A percentile compares a stretch with the other conserved stretches of the same genome.
phyloP scores from a whole-genome alignment of 1,284 basidiomycete genomes.

The Microbotryomycetes sp. region DNA sequence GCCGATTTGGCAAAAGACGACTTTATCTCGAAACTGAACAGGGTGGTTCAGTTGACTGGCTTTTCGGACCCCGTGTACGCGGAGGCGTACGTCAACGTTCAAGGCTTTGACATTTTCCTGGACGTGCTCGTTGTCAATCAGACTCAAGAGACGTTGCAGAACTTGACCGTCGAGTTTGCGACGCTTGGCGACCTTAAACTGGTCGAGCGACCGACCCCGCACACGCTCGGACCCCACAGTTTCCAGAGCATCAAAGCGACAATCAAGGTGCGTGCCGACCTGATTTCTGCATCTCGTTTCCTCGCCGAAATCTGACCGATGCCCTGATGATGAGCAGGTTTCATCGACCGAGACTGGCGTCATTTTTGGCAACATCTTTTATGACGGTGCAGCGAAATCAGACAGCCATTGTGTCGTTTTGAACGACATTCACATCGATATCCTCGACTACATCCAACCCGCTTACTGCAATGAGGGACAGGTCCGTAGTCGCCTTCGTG shows the following conservation, averaged over 20 bases:
- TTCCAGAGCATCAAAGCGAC: slow-evolving; percentile 99
- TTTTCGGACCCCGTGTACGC: slow-evolving; percentile 99
- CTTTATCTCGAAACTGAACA: slow-evolving; percentile 90
- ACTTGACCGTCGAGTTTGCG: slow-evolving; percentile 94
- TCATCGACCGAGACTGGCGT: slow-evolving; percentile 97
- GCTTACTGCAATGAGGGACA: slow-evolving; percentile 92
- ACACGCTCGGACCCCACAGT: slow-evolving; percentile 89
- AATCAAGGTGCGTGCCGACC: slow-evolving; percentile 62
- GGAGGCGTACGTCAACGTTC: slow-evolving; percentile 96
- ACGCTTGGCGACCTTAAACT: slow-evolving; percentile 96
- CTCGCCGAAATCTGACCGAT: not conserved
- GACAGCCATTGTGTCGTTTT: slow-evolving; percentile 61
- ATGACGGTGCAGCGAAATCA: slow-evolving; percentile 66
- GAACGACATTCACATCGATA: slow-evolving; percentile 97
- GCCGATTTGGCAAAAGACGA: slow-evolving; percentile 73
- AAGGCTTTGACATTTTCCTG: slow-evolving; percentile 94
- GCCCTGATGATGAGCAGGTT: slow-evolving; percentile 44
- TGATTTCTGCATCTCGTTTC: not conserved
- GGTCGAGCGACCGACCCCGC: slow-evolving; percentile 85
- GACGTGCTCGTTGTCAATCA: slow-evolving; percentile 98
- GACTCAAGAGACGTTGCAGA: slow-evolving; percentile 88
- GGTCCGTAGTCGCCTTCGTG: slow-evolving; percentile 51
- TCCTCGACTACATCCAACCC: slow-evolving; percentile 99
- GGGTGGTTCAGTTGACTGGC: slow-evolving; percentile 92
- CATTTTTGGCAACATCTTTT: slow-evolving; percentile 96